Percentiles rank a stretch among this genome's conserved stretches.
phyloP scores from a whole-genome alignment of 495 filamentous ascomycete species.

The Penicillium silybi region DNA sequence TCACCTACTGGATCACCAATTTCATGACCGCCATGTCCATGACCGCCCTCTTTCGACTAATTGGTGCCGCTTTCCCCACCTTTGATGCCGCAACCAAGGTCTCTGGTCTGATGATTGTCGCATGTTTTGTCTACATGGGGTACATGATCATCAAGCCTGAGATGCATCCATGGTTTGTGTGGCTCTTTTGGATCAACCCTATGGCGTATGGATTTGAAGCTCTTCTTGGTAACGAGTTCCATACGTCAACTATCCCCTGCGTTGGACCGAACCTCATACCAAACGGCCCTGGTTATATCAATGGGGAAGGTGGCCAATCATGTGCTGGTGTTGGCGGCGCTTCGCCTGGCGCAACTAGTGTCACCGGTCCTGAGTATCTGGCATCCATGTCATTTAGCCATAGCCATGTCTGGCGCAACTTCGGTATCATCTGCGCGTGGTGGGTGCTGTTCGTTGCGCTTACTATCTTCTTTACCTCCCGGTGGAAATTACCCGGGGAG shows the following conservation, averaged over 20 bases:
- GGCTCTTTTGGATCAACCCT: constrained; percentile 67
- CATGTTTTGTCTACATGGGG: constrained; percentile 50
- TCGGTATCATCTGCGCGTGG: constrained; percentile 35
- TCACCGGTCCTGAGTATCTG: constrained; percentile 43
- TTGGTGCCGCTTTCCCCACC: constrained; percentile 40
- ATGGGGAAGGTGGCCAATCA: constrained; percentile 24
- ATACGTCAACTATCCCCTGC: constrained; percentile 41
- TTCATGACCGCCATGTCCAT: constrained; percentile 31
- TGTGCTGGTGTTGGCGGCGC: constrained; percentile 50
- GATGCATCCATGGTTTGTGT: constrained; percentile 70
- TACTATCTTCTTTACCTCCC: too few species aligned
- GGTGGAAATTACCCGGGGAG: too few species aligned
- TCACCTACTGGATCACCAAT: constrained; percentile 42
- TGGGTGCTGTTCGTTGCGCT: constrained; percentile 29
- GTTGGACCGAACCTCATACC: constrained; percentile 40
- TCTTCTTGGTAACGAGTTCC: constrained; percentile 60
- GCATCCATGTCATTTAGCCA: constrained; percentile 38
- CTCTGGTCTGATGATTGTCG: constrained; percentile 32
- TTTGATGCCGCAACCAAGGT: constrained; percentile 48
- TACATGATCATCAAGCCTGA: constrained; percentile 55
- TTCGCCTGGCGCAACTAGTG: constrained; percentile 29
- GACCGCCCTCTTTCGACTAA: constrained; percentile 42
- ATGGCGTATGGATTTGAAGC: constrained; percentile 65
- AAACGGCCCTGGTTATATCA: constrained; percentile 19
- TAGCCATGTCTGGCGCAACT: constrained; percentile 39